Base-by-base conservation (phyloP, 768 basidiomycete genomes). In the Clathrus columnatus region DNA sequence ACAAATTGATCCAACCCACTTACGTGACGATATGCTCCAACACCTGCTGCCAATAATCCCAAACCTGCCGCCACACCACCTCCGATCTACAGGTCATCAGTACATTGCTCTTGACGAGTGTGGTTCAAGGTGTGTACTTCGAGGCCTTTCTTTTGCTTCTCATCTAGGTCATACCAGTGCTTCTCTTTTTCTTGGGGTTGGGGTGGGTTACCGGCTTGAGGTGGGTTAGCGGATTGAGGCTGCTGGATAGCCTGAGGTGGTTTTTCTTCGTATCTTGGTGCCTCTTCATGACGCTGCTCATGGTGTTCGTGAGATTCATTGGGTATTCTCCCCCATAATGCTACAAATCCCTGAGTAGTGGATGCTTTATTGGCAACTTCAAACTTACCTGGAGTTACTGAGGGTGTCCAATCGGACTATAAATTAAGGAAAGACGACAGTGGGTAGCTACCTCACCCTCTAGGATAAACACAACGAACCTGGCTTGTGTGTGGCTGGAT, bases 401-500 rank as follows among this genome's bases (percentile, higher is more conserved):
- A 59, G 4, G 87, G 87, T 23, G 80, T 67, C 87, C 87, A 90
- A 60, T 86, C 84, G 24, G 72, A 59, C 84, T 88, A 61, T 47
- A 63, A 18, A 61, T 51, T 27, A 41, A 61, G 54, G 32, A n/a
- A n/a, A n/a, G n/a, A n/a, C n/a, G n/a, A n/a, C n/a, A n/a, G n/a
- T n/a, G n/a, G n/a, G n/a, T n/a, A n/a, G n/a, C n/a, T n/a, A n/a
- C n/a, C n/a, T n/a, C n/a, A 10, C 44, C 5, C 28, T 48, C 23
- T 14, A 20, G 7, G 10, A 10, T 8, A 58, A 36, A 14, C n/a
- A 36, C 36, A 36, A 11, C 4, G 64, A 54, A 80, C 85, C 75
- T 86, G 83, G 27, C 86, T 85, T 51, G 64, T 69, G 69, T 89
- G 87, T 7, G 83, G 71, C 63, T 87, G 85, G 60, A 87, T 79